phyloP scores from a whole-genome alignment of 257 asterid species.

The Catharanthus roseus region DNA sequence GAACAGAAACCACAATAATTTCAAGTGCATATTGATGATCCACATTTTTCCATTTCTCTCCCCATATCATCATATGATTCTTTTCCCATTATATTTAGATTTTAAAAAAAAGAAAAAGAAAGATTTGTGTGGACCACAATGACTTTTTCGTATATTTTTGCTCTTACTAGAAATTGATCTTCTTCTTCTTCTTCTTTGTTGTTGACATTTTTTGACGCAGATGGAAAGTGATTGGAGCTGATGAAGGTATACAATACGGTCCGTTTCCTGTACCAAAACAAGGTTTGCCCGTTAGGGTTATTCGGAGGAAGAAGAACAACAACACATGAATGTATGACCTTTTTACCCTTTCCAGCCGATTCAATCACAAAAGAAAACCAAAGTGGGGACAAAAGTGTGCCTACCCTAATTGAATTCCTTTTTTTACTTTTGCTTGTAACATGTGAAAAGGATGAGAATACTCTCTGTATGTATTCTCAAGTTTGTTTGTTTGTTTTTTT shows the following conservation, averaged over 20 bases:
- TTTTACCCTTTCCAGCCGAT: neutral
- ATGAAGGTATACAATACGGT: constrained; percentile 50
- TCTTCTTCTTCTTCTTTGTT: no score
- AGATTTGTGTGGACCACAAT: neutral
- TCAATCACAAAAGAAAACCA: neutral
- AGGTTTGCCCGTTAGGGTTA: constrained; percentile 49
- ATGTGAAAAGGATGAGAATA: neutral
- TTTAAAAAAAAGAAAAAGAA: no score
- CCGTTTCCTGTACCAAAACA: constrained; percentile 66
- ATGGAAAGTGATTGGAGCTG: constrained; percentile 53
- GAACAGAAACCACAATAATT: constrained; percentile 4
- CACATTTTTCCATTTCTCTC: neutral
- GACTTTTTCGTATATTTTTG: neutral
- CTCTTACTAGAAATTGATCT: neutral
- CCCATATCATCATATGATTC: no score
- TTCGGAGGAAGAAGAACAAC: constrained; percentile 3
- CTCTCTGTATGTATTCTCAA: constrained; percentile 6
- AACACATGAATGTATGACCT: neutral
- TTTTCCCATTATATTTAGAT: no score
- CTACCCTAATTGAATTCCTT: neutral
- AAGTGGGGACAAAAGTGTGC: constrained; percentile 18
- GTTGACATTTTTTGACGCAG: constrained; percentile 21
- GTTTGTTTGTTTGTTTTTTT: no score
- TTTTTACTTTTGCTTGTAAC: neutral
- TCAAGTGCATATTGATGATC: neutral